Evolutionary conservation across 1,284 basidiomycete species (phyloP).

Genomic region (Fistulina hepatica): DNA sequence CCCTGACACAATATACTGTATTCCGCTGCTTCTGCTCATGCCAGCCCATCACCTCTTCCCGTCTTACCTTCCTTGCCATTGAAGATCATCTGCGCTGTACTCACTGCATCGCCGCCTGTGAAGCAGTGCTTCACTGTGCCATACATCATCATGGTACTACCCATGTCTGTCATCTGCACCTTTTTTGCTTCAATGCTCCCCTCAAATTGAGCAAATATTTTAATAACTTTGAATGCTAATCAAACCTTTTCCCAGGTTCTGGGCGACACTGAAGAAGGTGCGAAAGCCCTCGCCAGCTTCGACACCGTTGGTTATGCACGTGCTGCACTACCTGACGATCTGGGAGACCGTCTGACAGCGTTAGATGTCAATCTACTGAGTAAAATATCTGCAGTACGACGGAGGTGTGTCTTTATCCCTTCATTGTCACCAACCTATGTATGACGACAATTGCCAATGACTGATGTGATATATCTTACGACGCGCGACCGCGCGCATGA

Average conservation of each 20-base stretch:
- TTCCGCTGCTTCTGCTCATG: constrained; percentile 30
- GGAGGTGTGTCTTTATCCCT: constrained; percentile 19
- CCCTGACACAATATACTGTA: too few species aligned
- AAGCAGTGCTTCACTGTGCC: constrained; percentile 23
- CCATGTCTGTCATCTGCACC: too few species aligned
- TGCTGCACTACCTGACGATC: constrained; percentile 32
- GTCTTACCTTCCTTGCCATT: constrained; percentile 41
- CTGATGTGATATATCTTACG: too few species aligned
- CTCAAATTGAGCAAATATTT: too few species aligned
- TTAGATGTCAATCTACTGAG: constrained; percentile 43
- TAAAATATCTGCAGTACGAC: constrained; percentile 42
- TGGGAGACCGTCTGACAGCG: constrained; percentile 43
- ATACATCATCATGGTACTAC: constrained; percentile 29
- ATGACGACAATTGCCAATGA: too few species aligned
- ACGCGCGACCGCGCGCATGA: too few species aligned
- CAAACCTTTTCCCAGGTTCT: too few species aligned
- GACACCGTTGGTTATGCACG: constrained; percentile 42
- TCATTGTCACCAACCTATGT: too few species aligned
- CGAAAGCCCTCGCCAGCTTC: constrained; percentile 33
- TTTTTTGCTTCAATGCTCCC: too few species aligned
- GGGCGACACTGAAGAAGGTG: constrained; percentile 38
- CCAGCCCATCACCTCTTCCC: constrained; percentile 41
- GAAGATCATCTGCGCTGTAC: constrained; percentile 31
- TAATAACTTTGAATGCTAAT: too few species aligned
- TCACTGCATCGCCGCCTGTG: constrained; percentile 20